phyloP scores from a whole-genome alignment of 2,329 filamentous ascomycete species.

The Calonectria pauciramosa region DNA sequence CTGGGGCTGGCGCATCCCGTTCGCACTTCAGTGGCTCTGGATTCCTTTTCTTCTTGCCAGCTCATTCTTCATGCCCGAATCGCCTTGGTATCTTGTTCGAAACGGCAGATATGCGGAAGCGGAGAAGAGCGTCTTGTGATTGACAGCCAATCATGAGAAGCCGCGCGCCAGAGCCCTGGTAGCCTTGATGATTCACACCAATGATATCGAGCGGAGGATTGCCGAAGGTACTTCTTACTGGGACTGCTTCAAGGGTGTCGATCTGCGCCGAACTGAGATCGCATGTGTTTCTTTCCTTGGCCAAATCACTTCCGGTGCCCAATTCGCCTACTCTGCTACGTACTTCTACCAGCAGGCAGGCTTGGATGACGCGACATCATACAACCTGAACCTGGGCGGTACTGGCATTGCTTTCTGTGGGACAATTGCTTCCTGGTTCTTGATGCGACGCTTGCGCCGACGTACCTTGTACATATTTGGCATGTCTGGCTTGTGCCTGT shows the following conservation, averaged over 20 bases:
- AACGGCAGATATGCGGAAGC: background rate
- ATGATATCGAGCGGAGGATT: background rate
- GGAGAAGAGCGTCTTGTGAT: constrained; percentile 29
- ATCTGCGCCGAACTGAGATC: constrained; percentile 19
- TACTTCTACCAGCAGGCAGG: constrained; percentile 16
- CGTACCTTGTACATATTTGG: constrained; percentile 55
- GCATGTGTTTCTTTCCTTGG: background rate
- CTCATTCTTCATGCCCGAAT: background rate
- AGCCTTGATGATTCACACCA: constrained; percentile 59
- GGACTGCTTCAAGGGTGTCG: constrained; percentile 13
- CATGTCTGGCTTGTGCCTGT: constrained; percentile 48
- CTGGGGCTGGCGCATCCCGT: constrained; percentile 60
- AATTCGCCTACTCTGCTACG: constrained; percentile 1
- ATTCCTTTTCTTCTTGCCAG: background rate
- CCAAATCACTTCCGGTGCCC: background rate
- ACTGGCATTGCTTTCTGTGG: constrained; percentile 38
- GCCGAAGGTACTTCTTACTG: background rate
- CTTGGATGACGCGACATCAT: background rate
- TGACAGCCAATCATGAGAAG: constrained; percentile 42
- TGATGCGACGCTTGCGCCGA: constrained; percentile 53
- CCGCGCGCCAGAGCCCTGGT: constrained; percentile 37
- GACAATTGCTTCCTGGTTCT: constrained; percentile 54
- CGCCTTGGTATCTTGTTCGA: background rate
- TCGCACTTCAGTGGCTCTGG: constrained; percentile 57
- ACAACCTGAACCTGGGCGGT: constrained; percentile 26